Conservation (phyloP, 805 yeast genomes). For the Yarrowia divulgata region DNA sequence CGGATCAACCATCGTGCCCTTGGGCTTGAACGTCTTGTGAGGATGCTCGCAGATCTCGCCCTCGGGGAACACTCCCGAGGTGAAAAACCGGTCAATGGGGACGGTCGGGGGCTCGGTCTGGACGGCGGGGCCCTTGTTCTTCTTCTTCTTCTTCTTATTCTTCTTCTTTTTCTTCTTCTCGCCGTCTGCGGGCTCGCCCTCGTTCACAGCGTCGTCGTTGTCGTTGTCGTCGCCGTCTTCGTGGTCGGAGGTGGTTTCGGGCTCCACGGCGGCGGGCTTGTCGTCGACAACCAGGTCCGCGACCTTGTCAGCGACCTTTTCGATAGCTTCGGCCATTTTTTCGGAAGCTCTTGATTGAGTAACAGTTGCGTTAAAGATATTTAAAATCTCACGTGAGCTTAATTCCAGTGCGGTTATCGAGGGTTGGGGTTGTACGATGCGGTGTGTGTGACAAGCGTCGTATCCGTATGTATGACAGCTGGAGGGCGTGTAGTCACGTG, state of each 20-base stretch:
- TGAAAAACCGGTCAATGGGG: constrained; percentile 70
- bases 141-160: constrained; percentile 60
- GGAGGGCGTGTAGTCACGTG: too few relatives aligned
- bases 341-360: too few relatives aligned
- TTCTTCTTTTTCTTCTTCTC: constrained; percentile 63
- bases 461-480: too few relatives aligned
- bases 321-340: constrained; percentile 22
- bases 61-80: constrained; percentile 79
- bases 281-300: constrained; percentile 40
- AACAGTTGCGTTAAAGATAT: not conserved
- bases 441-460: too few relatives aligned
- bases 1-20: constrained; percentile 32
- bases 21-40: constrained; percentile 37
- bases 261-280: constrained; percentile 2
- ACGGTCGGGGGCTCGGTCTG: constrained; percentile 60
- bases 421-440: not conserved
- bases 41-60: constrained; percentile 59
- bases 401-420: not conserved
- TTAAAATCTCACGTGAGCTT: constrained; percentile 5
- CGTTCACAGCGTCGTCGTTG: constrained; percentile 49
- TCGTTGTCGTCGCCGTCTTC: constrained; percentile 48
- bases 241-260: constrained; percentile 44
- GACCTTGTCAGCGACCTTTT: constrained; percentile 30
- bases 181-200: constrained; percentile 44
- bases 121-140: constrained; percentile 56